Evolutionary conservation across 306 rosid genomes (phyloP), one percentile per base, ranked within the genome.

Genomic region (Rubus parviflorus): DNA sequence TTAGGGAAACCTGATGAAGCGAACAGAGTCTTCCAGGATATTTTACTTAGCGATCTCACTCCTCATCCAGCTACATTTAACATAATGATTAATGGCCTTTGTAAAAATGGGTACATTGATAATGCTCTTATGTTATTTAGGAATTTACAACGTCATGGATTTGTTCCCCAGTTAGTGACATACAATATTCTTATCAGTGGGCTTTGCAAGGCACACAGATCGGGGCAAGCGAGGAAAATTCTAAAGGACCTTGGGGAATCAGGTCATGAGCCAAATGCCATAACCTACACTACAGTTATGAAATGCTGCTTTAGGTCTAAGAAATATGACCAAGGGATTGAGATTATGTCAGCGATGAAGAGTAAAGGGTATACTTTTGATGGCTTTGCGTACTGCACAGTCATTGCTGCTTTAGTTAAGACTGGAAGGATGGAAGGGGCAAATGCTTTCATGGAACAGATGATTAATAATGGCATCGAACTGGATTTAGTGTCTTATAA

Each of bases 1-100:
- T 43, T 86, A 16, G 94, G 98, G 25, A 92, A 89, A 70, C 96
- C 91, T 0, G 93, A 94, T 8, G 89, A 89, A 69, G 98, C 97
- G 38, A 79, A 85, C 75, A 46, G 54, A 52, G 75, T 94, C 77
- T 94, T 91, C 60, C 74, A 38, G 56, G 89, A 87, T 51, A 73
- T 90, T 12, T 73, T 90, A 46, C 82, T 65, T 17, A 19, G 74
- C 19, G 80, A 81, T 48, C 52, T 84, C 12, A 46, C 67, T 79
- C 98, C 90, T 2, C 23, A 54, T 22, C 25, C 80, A 14, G 75
- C 88, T 45, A 90, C 92, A 0, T 84, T 75, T 83, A 94, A 92
- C 80, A 84, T 88, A 16, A 81, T 94, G 96, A 81, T 94, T 57
- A 86, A 85, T 15, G 96, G 97, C 2, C 86, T 89, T 53, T 89